Evolutionary conservation across 345 rosid genomes (phyloP), one percentile per base, ranked within the genome.

Genomic region (Linum tenue): DNA sequence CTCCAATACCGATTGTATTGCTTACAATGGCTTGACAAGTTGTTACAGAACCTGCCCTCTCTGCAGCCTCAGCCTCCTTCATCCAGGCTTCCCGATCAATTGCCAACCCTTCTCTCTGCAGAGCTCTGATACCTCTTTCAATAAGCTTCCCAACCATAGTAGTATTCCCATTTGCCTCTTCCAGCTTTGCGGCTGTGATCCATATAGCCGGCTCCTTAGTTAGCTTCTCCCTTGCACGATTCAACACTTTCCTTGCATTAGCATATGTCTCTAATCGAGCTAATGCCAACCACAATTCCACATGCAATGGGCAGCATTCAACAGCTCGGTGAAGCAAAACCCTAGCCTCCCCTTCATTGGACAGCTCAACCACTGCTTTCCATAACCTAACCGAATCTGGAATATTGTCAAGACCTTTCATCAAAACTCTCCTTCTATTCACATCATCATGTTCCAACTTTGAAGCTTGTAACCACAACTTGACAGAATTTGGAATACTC

Each of bases 181-280:
- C 98, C 81, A 89, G 80, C 83, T 89, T 89, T n/a, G 92, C 92
- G 64, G 96, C 92, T 5, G 89, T 87, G 60, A 89, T 89, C 96
- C 98, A 92, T 55, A 89, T 92, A 0, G 98, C 89, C 22, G 96
- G 98, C 71, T 92, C 96, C 72, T 87, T 89, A 5, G 92, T 62
- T 68, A 89, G 76, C 73, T 82, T 81, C 70, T 75, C 81, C 74
- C 92, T 87, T 0, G 98, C 96, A 72, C 40, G 75, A 73, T 89
- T 89, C 67, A 89, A 75, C 75, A 89, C 95, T 74, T 82, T 89
- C 83, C 79, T 87, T 1, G 98, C 86, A 65, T 67, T 81, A 0
- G 83, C 89, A 71, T 85, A 92, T 1, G 90, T 88, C 80, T 89
- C 96, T 63, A 89, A 81, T 79, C 86, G 82, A 0, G 96, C 98